Percentiles rank a stretch among this genome's conserved stretches.
Conservation (phyloP, 2,329 filamentous ascomycete species). For the Falciphora oryzae region DNA sequence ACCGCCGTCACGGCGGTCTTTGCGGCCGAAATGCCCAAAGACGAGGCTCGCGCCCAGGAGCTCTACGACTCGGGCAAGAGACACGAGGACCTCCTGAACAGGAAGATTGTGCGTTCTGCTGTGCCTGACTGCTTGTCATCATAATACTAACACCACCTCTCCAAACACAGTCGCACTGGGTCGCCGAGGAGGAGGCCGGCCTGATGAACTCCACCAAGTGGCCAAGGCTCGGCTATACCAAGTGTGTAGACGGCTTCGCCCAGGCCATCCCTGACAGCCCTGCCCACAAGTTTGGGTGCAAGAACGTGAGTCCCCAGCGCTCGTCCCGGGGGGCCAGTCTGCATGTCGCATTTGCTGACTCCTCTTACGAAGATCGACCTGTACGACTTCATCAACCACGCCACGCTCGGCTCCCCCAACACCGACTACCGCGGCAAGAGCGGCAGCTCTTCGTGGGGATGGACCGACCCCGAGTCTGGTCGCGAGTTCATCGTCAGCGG, state of each 20-base stretch:
- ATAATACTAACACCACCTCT: background rate
- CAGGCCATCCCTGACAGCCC: constrained; percentile 4
- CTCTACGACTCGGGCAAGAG: constrained; percentile 8
- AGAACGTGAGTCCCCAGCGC: constrained; percentile 2
- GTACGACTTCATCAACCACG: constrained; percentile 12
- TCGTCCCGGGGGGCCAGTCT: too few relatives aligned
- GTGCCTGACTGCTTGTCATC: too few relatives aligned
- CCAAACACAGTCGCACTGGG: constrained; percentile 1
- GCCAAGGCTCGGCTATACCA: constrained; percentile 8
- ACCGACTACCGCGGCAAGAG: constrained; percentile 3
- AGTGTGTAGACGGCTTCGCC: constrained; percentile 7
- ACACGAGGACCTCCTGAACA: constrained; percentile 1
- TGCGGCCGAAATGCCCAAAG: constrained; percentile 8
- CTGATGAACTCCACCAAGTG: constrained; percentile 6
- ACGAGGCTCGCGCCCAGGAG: constrained; percentile 6
- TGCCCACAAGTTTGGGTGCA: constrained; percentile 10
- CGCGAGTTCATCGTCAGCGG: constrained; percentile 43
- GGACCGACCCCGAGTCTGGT: constrained; percentile 42
- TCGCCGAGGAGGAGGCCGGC: constrained; percentile 7
- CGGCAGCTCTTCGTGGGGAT: constrained; percentile 27
- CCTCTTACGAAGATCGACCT: constrained; percentile 11
- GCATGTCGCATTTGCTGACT: too few relatives aligned
- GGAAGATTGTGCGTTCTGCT: constrained; percentile 4
- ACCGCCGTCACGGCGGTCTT: constrained; percentile 6
- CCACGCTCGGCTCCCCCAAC: constrained; percentile 9